Evolutionary conservation across 2,329 filamentous ascomycete genomes (phyloP), one percentile per base, ranked within the genome.

Genomic region (Aureobasidium vineae): DNA sequence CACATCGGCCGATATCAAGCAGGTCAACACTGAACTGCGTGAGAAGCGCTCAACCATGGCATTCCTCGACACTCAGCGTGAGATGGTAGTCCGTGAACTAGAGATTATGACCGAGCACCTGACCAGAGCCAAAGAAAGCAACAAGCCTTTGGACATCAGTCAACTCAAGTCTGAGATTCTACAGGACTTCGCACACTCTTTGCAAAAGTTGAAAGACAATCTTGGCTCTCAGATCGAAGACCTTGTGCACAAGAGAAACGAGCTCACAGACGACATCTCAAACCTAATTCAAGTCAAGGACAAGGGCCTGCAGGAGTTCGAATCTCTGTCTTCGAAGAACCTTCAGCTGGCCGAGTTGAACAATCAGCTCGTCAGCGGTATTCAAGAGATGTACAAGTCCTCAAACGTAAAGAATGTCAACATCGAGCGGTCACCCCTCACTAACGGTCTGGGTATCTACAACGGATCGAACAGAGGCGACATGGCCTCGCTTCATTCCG

Each of bases 41-140:
- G 93, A 98, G 78, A 98, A 98, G 81, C 86, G 95, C 67, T 97
- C 96, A 73, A 98, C 95, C 0, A 95, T 99, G 76, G 94, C 94
- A 7, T 90, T 96, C 21, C 82, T 98, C 61, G 94, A 98, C 75
- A 94, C 93, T 0, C 92, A 97, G 78, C 92, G 92, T 60, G 94
- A 98, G 78, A 93, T 98, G 76, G 94, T 97, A 79, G 91, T 98
- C 73, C 89, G 91, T 47, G 92, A 98, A 77, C 82, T 98, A 21
- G 92, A 96, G 74, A 89, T 94, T 43, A 85, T 97, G 73, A 93
- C 92, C 4, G 91, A 93, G 53, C 94, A 95, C 75, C 87, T 97
- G 23, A 90, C 94, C 75, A 87, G 86, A 63, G 92, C 92, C 65
- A 97, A 97, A 79, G 88, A 91, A 70, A 90, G 86, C 54, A 90